Conservation (phyloP, 768 basidiomycete genomes). For the Phaeolepiota aurea region DNA sequence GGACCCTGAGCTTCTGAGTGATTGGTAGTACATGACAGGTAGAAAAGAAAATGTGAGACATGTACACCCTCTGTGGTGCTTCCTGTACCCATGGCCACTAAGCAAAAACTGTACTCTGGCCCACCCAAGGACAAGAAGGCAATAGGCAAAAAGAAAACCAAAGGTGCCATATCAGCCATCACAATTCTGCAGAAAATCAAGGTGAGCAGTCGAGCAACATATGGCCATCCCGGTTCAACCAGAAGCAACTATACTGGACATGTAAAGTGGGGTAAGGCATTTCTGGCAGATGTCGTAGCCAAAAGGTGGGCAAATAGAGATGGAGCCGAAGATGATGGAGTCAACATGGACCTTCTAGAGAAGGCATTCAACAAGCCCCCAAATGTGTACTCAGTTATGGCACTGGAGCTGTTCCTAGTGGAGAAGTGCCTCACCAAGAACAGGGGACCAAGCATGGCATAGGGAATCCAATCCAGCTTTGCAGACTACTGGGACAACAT, state of each 20-base stretch:
- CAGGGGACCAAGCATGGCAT: slow-evolving; percentile 9
- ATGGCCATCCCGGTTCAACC: slow-evolving; percentile 4
- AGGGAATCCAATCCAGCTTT: slow-evolving; percentile 18
- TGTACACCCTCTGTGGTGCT: neutral
- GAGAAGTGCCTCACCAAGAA: slow-evolving; percentile 21
- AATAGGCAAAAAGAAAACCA: neutral
- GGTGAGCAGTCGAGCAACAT: slow-evolving; percentile 4
- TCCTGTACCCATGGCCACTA: neutral
- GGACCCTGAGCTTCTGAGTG: too few relatives aligned
- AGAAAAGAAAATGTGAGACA: neutral
- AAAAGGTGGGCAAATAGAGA: slow-evolving; percentile 1
- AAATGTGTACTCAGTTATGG: slow-evolving; percentile 16
- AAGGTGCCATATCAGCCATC: neutral
- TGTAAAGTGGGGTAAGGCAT: slow-evolving; percentile 6
- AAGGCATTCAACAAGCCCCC: slow-evolving; percentile 19
- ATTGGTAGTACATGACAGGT: neutral
- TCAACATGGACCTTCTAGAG: slow-evolving; percentile 13
- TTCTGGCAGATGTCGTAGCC: slow-evolving; percentile 8
- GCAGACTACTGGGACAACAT: slow-evolving; percentile 18
- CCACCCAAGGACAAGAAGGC: neutral
- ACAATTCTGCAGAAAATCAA: neutral
- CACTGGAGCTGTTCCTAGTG: slow-evolving; percentile 16
- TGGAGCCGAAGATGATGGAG: slow-evolving; percentile 5
- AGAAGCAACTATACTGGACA: slow-evolving; percentile 10
- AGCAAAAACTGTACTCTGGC: neutral